Evolutionary conservation across 2,329 filamentous ascomycete genomes (phyloP).

Genomic region (Cladosporium sp.): DNA sequence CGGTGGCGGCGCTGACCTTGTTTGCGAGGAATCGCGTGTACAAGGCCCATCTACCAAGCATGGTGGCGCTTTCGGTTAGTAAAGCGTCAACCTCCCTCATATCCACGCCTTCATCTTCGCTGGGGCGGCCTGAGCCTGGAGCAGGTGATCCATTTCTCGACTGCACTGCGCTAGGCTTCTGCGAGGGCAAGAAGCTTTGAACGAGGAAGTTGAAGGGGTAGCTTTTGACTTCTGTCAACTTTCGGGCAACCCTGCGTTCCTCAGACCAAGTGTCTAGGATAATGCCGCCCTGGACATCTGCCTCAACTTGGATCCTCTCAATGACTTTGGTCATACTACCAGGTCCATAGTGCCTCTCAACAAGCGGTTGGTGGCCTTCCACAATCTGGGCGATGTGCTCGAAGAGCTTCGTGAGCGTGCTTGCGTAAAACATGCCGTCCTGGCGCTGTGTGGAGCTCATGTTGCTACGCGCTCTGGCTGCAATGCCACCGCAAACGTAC

Average conservation of each 20-base stretch:
- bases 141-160: conserved; percentile 71
- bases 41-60: conserved; percentile 89
- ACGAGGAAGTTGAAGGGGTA: conserved; percentile 97
- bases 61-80: conserved; percentile 81
- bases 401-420: conserved; percentile 84
- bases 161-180: conserved; percentile 55
- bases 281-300: conserved; percentile 93
- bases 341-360: conserved; percentile 88
- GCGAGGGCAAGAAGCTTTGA: conserved; percentile 79
- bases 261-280: conserved; percentile 95
- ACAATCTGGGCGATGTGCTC: conserved; percentile 98
- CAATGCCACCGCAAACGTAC: conserved; percentile 95
- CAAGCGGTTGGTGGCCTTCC: conserved; percentile 82
- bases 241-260: conserved; percentile 77
- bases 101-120: conserved; percentile 88
- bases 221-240: conserved; percentile 90
- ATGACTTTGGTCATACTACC: conserved; percentile 96
- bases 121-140: conserved; percentile 52
- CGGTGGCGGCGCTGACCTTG: conserved; percentile 63
- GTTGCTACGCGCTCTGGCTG: conserved; percentile 73
- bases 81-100: conserved; percentile 94
- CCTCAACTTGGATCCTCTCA: conserved; percentile 87
- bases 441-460: conserved; percentile 64
- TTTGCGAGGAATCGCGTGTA: conserved; percentile 85
- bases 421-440: conserved; percentile 88